Base-by-base conservation (phyloP, 305 asterid genomes). In the Rubia tinctorum region DNA sequence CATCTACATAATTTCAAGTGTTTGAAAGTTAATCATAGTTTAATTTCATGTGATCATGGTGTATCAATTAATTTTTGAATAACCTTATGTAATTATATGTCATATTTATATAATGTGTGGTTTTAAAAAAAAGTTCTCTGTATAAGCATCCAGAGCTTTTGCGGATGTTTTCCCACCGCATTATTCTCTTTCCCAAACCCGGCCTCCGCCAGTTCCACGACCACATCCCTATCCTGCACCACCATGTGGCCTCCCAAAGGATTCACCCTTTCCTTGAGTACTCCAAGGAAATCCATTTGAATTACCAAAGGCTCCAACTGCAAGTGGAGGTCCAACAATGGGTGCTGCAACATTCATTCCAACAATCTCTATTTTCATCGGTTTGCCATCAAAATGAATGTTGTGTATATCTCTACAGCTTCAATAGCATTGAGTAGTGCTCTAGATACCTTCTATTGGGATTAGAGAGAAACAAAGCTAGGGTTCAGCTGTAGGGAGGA, bases 341-440 rank as follows among this genome's bases (percentile, higher is more conserved):
- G 84, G 82, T 27, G 82, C 76, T 17, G 18, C 77, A 75, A 82
- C 56, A 49, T 78, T 84, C 65, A 86, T 88, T 51, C 97, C 97
- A 18, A 89, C 93, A 66, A 94, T 85, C 80, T 91, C 98, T 73
- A 94, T 80, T 78, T 91, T 87, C 97, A 94, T 91, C 27, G 98
- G 98, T 77, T 91, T 94, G 61, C 97, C 99, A 66, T 94, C 99
- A 79, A 91, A 97, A 81, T 94, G 96, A 78, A 94, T 96, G 77
- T 90, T 85, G 73, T 89, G 71, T 94, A 94, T 85, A 80, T 88
- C 91, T 94, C 91, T 73, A 94, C 84, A 80, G 99, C 99, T 76
- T 92, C 86, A 75, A 89, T 43, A 66, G 97, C 99, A 82, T 93
- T n/a, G n/a, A n/a, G n/a, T n/a, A n/a, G n/a, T n/a, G n/a, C n/a